phyloP scores from a whole-genome alignment of 177 flowering plant genomes.

The Vitis hybrid region DNA sequence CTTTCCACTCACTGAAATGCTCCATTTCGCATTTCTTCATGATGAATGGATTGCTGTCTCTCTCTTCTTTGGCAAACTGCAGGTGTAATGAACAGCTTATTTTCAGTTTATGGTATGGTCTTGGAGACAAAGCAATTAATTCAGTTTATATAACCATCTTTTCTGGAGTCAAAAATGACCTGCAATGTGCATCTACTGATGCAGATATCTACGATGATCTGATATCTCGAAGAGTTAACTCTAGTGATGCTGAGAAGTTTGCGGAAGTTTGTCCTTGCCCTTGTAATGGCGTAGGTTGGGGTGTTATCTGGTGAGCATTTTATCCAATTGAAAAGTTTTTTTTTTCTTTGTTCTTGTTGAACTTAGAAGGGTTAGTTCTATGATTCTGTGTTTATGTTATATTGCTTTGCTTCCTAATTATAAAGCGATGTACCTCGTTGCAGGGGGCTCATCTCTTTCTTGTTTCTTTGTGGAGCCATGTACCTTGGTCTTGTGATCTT shows the following conservation, averaged over 20 bases:
- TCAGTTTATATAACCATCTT: not conserved
- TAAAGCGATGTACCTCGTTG: conserved; percentile 9
- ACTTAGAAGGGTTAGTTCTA: not conserved
- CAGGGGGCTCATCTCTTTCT: conserved; percentile 78
- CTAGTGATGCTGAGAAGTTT: conserved; percentile 90
- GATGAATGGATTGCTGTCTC: not conserved
- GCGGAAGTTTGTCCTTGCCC: conserved; percentile 84
- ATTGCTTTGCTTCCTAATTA: not conserved
- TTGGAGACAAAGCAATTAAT: not conserved
- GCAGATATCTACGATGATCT: conserved; percentile 83
- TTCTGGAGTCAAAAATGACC: not conserved
- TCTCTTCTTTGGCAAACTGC: conserved; percentile 16
- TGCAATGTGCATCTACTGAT: conserved; percentile 1
- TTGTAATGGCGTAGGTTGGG: conserved; percentile 80
- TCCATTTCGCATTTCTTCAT: not conserved
- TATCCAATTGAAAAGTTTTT: not conserved
- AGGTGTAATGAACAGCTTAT: conserved; percentile 93
- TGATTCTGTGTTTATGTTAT: not conserved
- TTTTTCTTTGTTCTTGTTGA: not conserved
- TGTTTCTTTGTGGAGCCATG: conserved; percentile 68
- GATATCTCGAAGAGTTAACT: conserved; percentile 72
- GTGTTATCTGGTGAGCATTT: conserved; percentile 62
- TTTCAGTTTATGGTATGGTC: conserved; percentile 70
- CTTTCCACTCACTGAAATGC: not conserved
- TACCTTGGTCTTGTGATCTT: conserved; percentile 79